Evolutionary conservation across 805 yeast species (phyloP).

Genomic region (Wickerhamomyces sydowiorum): DNA sequence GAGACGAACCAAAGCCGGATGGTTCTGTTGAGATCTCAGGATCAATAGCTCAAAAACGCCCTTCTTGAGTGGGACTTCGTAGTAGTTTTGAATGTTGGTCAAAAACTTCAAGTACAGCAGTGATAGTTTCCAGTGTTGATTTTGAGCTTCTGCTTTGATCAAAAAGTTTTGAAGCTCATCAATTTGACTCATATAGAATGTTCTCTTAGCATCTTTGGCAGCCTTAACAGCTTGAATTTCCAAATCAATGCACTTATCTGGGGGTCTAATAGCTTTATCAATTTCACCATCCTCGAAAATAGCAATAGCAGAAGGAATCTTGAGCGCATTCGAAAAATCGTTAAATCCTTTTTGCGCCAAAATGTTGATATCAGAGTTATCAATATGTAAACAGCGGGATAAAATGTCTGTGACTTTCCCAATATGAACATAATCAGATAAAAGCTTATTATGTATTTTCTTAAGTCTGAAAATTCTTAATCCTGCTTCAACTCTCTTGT

Average conservation of each 20-base stretch:
- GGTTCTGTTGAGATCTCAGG: slow-evolving; percentile 47
- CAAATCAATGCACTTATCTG: slow-evolving; percentile 48
- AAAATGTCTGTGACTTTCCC: slow-evolving; percentile 41
- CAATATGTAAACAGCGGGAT: slow-evolving; percentile 49
- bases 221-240: slow-evolving; percentile 53
- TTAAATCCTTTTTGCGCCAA: slow-evolving; percentile 48
- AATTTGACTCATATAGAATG: slow-evolving; percentile 34
- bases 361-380: slow-evolving; percentile 47
- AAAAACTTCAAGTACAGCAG: slow-evolving; percentile 44
- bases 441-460: slow-evolving; percentile 51
- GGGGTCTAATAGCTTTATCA: slow-evolving; percentile 49
- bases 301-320: slow-evolving; percentile 50
- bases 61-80: slow-evolving; percentile 39
- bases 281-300: slow-evolving; percentile 36
- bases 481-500: slow-evolving; percentile 57
- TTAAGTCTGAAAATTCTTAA: slow-evolving; percentile 51
- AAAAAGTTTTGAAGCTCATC: slow-evolving; percentile 35
- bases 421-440: slow-evolving; percentile 50
- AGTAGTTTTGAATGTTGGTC: slow-evolving; percentile 45
- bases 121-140: slow-evolving; percentile 53
- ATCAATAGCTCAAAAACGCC: slow-evolving; percentile 39
- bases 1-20: slow-evolving; percentile 59
- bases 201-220: slow-evolving; percentile 61
- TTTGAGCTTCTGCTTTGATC: slow-evolving; percentile 19
- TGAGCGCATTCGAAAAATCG: slow-evolving; percentile 32